Base-by-base conservation (phyloP, 108 stramenopile species). In the Pseudonitzschia multistriata region DNA sequence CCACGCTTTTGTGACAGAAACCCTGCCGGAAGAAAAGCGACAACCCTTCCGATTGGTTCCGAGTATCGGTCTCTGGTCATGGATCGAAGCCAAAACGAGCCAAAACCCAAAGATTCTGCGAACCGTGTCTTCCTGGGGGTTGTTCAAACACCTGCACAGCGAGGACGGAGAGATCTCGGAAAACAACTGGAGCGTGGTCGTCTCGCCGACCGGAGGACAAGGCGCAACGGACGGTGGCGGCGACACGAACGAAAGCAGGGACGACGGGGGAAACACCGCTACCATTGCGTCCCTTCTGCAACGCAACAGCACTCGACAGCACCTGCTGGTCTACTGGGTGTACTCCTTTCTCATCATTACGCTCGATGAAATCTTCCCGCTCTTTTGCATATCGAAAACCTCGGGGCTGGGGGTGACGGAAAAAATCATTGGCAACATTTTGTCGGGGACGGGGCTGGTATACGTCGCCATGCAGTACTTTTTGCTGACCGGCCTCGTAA, bases 331-430 rank as follows among this genome's bases (percentile, higher is more conserved):
- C 8, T 86, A 91, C 55, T 88, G 90, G 87, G 28, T 75, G 7
- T 83, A 71, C 48, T 81, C 90, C 1, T 85, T 91, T 66, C 63
- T 77, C 24, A 55, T 67, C 15, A 67, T 83, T n/a, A 45, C 60
- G n/a, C 56, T 85, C 1, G 87, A 83, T 61, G 90, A 91, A 73
- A 63, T 69, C 19, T 88, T 91, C 63, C 90, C 90, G 4, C 74
- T 91, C 1, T 91, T 78, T 70, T 85, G 84, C 55, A 88, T 91
- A 33, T 84, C 87, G 30, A 60, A 71, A 49, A 57, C 64, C 11
- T 79, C 74, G 66, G 89, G 89, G 11, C 62, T 87, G 56, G 83
- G 74, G 14, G 36, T 91, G 45, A 56, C 77, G 31, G 90, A 91
- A 70, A 66, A 78, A 48, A 68, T 70, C 6, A 91, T 91, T 62